Conservation (phyloP, 2,329 filamentous ascomycete species). For the Macrophomina pseudophaseolina region DNA sequence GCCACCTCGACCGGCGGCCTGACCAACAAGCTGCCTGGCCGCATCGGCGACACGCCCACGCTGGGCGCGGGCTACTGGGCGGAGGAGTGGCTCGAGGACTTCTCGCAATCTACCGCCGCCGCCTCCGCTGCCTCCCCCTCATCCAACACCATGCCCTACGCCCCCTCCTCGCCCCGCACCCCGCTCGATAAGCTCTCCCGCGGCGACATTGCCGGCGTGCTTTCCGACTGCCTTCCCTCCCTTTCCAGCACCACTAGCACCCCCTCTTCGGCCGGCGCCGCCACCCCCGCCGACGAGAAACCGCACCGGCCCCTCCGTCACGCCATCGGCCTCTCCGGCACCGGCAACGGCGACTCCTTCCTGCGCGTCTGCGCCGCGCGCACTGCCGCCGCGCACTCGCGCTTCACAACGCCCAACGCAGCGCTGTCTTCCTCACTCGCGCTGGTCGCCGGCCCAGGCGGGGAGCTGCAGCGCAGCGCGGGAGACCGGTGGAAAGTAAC, state of each 20-base stretch:
- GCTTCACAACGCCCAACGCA: conserved; percentile 58
- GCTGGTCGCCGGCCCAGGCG: conserved; percentile 70
- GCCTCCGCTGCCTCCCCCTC: conserved; percentile 13
- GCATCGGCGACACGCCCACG: conserved; percentile 85
- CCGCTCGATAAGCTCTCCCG: conserved; percentile 36
- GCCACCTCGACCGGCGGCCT: conserved; percentile 74
- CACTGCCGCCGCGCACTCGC: conserved; percentile 73
- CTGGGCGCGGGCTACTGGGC: conserved; percentile 89
- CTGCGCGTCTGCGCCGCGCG: conserved; percentile 72
- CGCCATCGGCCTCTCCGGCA: conserved; percentile 71
- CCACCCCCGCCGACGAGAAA: conserved; percentile 37
- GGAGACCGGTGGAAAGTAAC: conserved; percentile 73
- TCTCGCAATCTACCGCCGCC: not conserved
- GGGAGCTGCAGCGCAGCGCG: conserved; percentile 76
- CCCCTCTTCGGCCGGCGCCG: not conserved
- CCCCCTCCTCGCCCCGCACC: conserved; percentile 20
- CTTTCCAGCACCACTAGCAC: conserved; percentile 42
- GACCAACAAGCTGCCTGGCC: conserved; percentile 85
- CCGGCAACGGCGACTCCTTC: conserved; percentile 89
- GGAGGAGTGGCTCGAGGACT: conserved; percentile 72
- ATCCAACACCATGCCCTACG: conserved; percentile 33
- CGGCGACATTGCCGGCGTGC: conserved; percentile 52
- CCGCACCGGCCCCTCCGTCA: conserved; percentile 34
- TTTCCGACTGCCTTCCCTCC: conserved; percentile 66
- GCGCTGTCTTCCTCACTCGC: conserved; percentile 64